Evolutionary conservation across 768 basidiomycete genomes (phyloP), one percentile per base, ranked within the genome.

Genomic region (Pholiota conissans): DNA sequence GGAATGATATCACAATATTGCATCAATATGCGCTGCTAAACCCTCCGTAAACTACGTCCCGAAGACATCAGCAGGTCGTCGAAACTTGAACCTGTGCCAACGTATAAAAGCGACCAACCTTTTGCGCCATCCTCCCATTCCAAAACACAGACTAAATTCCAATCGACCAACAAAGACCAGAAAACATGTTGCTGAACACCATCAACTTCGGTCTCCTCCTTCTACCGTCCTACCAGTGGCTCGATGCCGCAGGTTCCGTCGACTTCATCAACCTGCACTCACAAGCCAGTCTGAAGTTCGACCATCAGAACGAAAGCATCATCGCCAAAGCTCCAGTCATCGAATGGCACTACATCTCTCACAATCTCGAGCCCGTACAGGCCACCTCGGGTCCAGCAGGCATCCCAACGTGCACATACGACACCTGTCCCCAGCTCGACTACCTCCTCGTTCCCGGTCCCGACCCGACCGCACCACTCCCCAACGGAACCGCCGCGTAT

Each of bases 391-490:
- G 30, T 13, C 13, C 13, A 13, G 30, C 30, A 13, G 13, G 61
- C 11, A 22, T 47, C 6, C 68, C 70, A 18, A 65, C 65, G 0
- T 55, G 56, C 48, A 68, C 68, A 27, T 69, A 60, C 55, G 61
- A 49, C 0, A 49, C 49, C 14, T 61, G 63, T 24, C 69, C 68
- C 2, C 49, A 40, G 2, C 59, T 71, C 32, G 67, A 71, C 52
- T 66, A 65, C 52, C 56, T 71, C 20, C 10, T 71, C 27, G 57
- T 71, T 14, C 70, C 70, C 8, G 70, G 70, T 4, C 61, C 65
- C 5, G 53, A 63, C 30, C 67, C 67, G 1, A 28, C 20, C 9
- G 34, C 22, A 11, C 20, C 26, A 2, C 53, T 65, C 45, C 55
- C 65, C n/a, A 26, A 58, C 6, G 64, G 40, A 9, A 64, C 60